A percentile compares a stretch with the other conserved stretches of the same genome.
These are phyloP conservation scores for Drosera capensis DNA, from an alignment of 148 eudicot species.

Conservation along the genomic window DNA sequence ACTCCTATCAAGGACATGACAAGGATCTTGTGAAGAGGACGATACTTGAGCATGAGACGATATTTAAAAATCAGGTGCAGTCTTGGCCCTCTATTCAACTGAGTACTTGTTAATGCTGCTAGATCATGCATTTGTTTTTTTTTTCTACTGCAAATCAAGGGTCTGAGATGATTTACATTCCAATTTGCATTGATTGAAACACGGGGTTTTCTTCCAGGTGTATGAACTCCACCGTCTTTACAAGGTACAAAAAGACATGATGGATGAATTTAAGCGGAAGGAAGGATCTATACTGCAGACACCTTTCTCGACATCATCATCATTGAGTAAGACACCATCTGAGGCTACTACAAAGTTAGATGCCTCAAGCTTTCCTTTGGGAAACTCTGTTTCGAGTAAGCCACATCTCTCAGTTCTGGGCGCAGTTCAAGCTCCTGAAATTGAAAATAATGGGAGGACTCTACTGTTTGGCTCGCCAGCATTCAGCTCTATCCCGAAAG, in stretches of 20 bases:
- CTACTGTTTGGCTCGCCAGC: no score
- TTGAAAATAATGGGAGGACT: no score
- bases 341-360: no score
- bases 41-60: constrained; percentile 77
- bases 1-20: constrained; percentile 30
- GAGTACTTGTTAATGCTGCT: no score
- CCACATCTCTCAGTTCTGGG: no score
- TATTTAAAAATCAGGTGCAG: constrained; percentile 71
- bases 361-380: no score
- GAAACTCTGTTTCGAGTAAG: no score
- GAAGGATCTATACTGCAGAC: constrained; percentile 31
- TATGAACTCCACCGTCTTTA: constrained; percentile 71
- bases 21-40: constrained; percentile 63
- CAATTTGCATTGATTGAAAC: not conserved
- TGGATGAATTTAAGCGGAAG: constrained; percentile 48
- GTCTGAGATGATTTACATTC: not conserved
- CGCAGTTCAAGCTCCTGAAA: no score
- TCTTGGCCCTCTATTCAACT: no score
- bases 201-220: constrained; percentile 27
- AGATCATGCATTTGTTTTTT: no score
- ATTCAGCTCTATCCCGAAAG: no score
- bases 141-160: not conserved
- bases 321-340: constrained; percentile 36
- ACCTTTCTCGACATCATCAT: constrained; percentile 49
- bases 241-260: constrained; percentile 58